These are phyloP conservation scores for Eustoma russellianum DNA, from an alignment of 257 asterid species.

Conservation along the genomic window DNA sequence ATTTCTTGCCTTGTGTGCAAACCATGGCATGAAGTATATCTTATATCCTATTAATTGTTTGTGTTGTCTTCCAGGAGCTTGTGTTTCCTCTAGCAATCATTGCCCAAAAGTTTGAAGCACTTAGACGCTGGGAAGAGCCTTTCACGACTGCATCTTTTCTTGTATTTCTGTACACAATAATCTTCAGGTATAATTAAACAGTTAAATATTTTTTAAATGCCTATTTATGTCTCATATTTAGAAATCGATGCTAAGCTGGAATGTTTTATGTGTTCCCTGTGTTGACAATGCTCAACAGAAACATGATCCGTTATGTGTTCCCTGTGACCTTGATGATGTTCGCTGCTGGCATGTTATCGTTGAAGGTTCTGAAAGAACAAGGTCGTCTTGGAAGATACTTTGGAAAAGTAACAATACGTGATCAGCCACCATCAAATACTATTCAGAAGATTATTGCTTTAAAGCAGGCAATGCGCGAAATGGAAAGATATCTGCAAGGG, in stretches of 20 bases:
- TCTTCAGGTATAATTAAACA: slow-evolving; percentile 52
- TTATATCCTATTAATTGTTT: too few relatives aligned
- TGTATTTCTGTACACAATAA: slow-evolving; percentile 49
- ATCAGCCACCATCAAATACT: slow-evolving; percentile 93
- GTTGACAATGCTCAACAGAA: slow-evolving; percentile 29
- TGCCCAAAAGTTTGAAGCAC: slow-evolving; percentile 51
- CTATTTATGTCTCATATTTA: background rate
- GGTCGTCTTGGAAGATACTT: slow-evolving; percentile 94
- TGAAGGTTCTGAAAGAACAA: slow-evolving; percentile 94
- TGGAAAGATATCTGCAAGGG: slow-evolving; percentile 75
- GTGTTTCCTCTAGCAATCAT: slow-evolving; percentile 63
- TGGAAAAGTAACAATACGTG: slow-evolving; percentile 79
- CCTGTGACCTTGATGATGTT: slow-evolving; percentile 69
- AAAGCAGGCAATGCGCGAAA: slow-evolving; percentile 87
- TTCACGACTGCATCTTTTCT: slow-evolving; percentile 74
- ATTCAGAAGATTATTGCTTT: slow-evolving; percentile 84
- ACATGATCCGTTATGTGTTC: slow-evolving; percentile 60
- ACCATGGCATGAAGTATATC: too few relatives aligned
- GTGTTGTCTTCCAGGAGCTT: slow-evolving; percentile 54
- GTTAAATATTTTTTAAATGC: background rate
- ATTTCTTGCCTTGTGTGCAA: background rate
- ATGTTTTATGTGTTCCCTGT: too few relatives aligned
- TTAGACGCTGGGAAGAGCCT: slow-evolving; percentile 93
- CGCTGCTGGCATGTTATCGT: slow-evolving; percentile 62
- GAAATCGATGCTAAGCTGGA: too few relatives aligned